Conservation (phyloP, 1,284 basidiomycete species). For the Rhizopogon parksii region DNA sequence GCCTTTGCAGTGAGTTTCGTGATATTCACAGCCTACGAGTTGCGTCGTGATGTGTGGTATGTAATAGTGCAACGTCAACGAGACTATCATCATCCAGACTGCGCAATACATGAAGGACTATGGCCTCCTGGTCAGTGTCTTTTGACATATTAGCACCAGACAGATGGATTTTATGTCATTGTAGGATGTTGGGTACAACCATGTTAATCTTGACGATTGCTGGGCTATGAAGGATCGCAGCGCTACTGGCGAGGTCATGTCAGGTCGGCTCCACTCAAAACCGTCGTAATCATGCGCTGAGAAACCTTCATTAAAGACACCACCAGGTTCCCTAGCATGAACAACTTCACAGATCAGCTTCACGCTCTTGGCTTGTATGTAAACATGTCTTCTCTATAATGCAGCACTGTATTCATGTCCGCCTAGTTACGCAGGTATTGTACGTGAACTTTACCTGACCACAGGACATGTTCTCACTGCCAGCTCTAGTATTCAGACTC, state of each 20-base stretch:
- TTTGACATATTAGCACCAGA: background rate
- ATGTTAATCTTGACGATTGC: slow-evolving; percentile 54
- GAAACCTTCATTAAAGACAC: slow-evolving; percentile 27
- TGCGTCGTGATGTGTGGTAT: slow-evolving; percentile 30
- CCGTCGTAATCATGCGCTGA: background rate
- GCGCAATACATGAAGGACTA: slow-evolving; percentile 41
- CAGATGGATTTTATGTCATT: slow-evolving; percentile 1
- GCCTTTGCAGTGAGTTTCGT: slow-evolving; percentile 17
- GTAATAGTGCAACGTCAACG: slow-evolving; percentile 59
- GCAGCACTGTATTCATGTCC: background rate
- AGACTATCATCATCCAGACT: slow-evolving; percentile 41
- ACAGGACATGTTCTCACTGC: background rate
- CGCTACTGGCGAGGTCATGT: slow-evolving; percentile 41
- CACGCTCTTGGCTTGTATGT: slow-evolving; percentile 48
- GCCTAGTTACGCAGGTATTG: background rate
- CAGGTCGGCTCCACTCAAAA: slow-evolving; percentile 24
- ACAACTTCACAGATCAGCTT: slow-evolving; percentile 41
- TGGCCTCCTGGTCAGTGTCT: slow-evolving; percentile 38
- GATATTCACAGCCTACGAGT: background rate
- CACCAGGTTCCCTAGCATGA: slow-evolving; percentile 46
- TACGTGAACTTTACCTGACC: background rate
- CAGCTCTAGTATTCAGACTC: slow-evolving; percentile 26
- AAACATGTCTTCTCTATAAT: background rate
- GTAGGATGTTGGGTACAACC: slow-evolving; percentile 46
- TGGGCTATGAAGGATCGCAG: slow-evolving; percentile 48